A percentile compares a stretch with the other conserved stretches of the same genome.
These are phyloP conservation scores for Epichloe bromicola DNA, from an alignment of 2,329 filamentous ascomycete genomes.

Conservation along the genomic window DNA sequence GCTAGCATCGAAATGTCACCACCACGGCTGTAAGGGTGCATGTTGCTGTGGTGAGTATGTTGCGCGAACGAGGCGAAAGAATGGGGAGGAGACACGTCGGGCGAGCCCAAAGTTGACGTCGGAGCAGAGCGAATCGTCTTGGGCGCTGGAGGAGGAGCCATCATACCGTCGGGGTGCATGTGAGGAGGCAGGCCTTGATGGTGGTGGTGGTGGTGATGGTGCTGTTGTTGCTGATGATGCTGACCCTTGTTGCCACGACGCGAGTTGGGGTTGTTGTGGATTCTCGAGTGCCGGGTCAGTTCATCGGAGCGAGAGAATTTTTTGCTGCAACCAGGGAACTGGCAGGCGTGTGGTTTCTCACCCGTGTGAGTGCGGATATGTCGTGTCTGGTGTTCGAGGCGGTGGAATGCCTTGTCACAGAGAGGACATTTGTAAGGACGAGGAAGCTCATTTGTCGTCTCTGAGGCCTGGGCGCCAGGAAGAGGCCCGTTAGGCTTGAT, in stretches of 20 bases:
- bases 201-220: conserved; percentile 21
- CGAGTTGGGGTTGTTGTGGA: conserved; percentile 98
- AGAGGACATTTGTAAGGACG: conserved; percentile 97
- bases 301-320: conserved; percentile 96
- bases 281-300: conserved; percentile 89
- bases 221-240: conserved; percentile 25
- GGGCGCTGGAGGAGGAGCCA: conserved; percentile 62
- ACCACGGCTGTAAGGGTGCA: conserved; percentile 37
- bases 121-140: conserved; percentile 82
- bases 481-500: conserved; percentile 50
- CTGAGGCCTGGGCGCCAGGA: conserved; percentile 46
- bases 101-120: conserved; percentile 74
- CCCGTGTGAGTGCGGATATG: conserved; percentile 97
- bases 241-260: conserved; percentile 75
- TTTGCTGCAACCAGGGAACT: conserved; percentile 95
- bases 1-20: conserved; percentile 47
- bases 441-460: conserved; percentile 58
- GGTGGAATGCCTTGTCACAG: conserved; percentile 97
- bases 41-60: conserved; percentile 28
- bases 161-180: conserved; percentile 50
- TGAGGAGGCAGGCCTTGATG: conserved; percentile 28
- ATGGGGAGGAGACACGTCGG: conserved; percentile 90
- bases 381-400: conserved; percentile 79
- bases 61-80: conserved; percentile 63
- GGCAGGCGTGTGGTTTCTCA: conserved; percentile 94